Base-by-base conservation (phyloP, 306 rosid species). In the Mimosa pudica region DNA sequence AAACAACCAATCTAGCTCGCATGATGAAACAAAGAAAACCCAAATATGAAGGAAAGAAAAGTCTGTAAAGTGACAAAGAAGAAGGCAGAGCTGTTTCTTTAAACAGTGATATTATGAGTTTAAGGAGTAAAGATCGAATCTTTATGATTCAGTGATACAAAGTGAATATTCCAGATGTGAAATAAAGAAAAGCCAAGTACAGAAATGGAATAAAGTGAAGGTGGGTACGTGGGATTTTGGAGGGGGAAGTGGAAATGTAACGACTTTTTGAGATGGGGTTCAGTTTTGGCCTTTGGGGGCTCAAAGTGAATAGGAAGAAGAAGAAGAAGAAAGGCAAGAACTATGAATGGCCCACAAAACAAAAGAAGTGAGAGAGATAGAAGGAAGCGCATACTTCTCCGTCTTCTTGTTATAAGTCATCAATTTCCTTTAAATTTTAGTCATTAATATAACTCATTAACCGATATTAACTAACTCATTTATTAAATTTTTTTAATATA, bases 1-100 rank as follows among this genome's bases (percentile, higher is more conserved):
- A 92, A 33, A 92, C 98, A 7, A 92, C 79, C 87, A 94, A 83
- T 86, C 88, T 94, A 44, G 98, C 97, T 90, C 84, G 92, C 98
- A 92, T 92, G 55, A 71, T 51, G 74, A 16, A 38, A 38, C 2
- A 38, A 38, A 38, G 4, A 38, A n/a, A 44, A 6, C 71, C 62
- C 11, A 70, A 68, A 67, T 51, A 47, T 38, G 8, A 61, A 24
- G 4, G 20, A 58, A 38, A 38, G 20, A 47, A 70, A 70, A 47
- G 44, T 45, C 75, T 48, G 47, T 60, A 71, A 67, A 67, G 14
- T 11, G 49, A 20, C 41, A 5, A 11, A 70, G 38, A 38, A 46
- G 49, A 69, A 38, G 42, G 73, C 36, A 68, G 54, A 68, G 35
- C 3, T 4, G 74, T 20, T 46, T 12, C 41, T 4, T 12, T 14